These are phyloP conservation scores for Canna indica DNA, from an alignment of 176 grass and related monocot species.

Conservation along the genomic window DNA sequence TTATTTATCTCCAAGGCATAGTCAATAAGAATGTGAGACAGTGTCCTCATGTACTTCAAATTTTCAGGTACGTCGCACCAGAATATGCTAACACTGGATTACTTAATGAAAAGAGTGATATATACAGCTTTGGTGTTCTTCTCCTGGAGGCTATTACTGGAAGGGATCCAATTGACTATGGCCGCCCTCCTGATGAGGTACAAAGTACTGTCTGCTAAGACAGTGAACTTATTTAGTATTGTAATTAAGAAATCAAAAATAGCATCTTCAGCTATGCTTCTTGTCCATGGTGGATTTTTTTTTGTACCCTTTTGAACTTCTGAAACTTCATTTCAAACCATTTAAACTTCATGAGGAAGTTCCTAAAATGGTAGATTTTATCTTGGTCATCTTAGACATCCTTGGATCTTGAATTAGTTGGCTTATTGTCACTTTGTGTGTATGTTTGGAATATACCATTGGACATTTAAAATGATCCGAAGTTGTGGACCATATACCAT, in stretches of 20 bases:
- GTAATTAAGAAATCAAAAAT: background rate
- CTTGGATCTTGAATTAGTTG: too few relatives aligned
- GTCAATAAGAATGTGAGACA: background rate
- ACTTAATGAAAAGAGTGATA: slow-evolving; percentile 20
- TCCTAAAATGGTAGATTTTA: background rate
- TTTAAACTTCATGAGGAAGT: too few relatives aligned
- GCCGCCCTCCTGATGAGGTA: slow-evolving; percentile 17
- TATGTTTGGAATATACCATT: too few relatives aligned
- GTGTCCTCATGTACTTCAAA: background rate
- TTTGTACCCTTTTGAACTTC: too few relatives aligned
- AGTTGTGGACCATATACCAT: too few relatives aligned
- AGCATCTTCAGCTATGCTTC: background rate
- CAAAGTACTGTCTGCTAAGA: background rate
- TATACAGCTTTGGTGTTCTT: slow-evolving; percentile 18
- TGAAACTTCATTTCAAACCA: too few relatives aligned
- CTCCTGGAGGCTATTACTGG: slow-evolving; percentile 19
- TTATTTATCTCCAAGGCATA: background rate
- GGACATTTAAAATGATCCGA: too few relatives aligned
- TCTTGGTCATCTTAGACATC: background rate
- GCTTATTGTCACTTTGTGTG: too few relatives aligned
- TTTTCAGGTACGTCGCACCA: slow-evolving; percentile 16
- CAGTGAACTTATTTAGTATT: background rate
- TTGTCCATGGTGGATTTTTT: background rate
- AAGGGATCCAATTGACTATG: slow-evolving; percentile 15
- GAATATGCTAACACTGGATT: slow-evolving; percentile 18